A percentile compares a stretch with the other conserved stretches of the same genome.
These are phyloP conservation scores for Paulownia fortunei DNA, from an alignment of 257 asterid genomes.

Conservation along the genomic window DNA sequence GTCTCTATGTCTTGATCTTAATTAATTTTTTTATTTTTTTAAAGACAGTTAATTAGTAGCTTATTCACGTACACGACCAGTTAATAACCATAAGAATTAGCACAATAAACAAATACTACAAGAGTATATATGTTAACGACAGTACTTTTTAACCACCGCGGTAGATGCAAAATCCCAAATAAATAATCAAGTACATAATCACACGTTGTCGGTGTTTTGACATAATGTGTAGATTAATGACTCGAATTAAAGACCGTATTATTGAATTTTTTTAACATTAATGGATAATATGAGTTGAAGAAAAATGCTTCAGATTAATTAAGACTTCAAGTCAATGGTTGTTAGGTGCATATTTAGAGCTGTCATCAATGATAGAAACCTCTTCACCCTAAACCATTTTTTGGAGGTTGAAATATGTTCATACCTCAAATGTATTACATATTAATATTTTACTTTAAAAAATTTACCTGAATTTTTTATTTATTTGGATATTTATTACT, in stretches of 20 bases:
- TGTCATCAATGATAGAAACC: constrained; percentile 19
- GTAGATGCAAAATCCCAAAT: not conserved
- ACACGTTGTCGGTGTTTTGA: not conserved
- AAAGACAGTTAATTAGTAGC: constrained; percentile 2
- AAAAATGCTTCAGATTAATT: constrained; percentile 16
- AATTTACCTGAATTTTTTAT: too few relatives aligned
- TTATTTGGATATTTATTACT: too few relatives aligned
- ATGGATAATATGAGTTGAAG: constrained; percentile 15
- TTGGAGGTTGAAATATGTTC: not conserved
- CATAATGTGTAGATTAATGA: not conserved
- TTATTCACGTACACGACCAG: constrained; percentile 30
- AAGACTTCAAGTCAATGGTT: constrained; percentile 32
- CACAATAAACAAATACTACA: not conserved
- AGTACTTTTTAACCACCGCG: not conserved
- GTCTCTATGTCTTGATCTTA: not conserved
- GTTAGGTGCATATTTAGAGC: constrained; percentile 36
- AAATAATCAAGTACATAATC: not conserved
- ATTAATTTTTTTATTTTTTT: not conserved
- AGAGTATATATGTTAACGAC: too few relatives aligned
- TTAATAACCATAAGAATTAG: not conserved
- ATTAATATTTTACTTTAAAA: too few relatives aligned
- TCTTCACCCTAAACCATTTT: not conserved
- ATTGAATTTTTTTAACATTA: not conserved
- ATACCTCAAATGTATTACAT: too few relatives aligned
- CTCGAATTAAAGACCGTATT: constrained; percentile 2